These are phyloP conservation scores for Fomitopsis pinicola DNA, from an alignment of 1,284 basidiomycete genomes.

Conservation along the genomic window DNA sequence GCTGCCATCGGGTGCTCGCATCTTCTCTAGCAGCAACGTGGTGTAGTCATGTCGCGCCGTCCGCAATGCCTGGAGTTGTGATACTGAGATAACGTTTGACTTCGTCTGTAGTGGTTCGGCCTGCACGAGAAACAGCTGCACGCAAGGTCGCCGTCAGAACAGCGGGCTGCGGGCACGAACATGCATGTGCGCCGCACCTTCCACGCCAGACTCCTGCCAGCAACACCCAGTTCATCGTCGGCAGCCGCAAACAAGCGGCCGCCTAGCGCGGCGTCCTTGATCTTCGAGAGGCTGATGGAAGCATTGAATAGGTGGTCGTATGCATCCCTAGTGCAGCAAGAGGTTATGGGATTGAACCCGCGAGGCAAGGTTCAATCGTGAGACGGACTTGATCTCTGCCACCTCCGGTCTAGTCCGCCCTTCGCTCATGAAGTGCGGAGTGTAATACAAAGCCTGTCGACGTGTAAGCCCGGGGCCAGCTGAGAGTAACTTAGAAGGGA, in stretches of 20 bases:
- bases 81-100: constrained; percentile 37
- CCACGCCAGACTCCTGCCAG: constrained; percentile 74
- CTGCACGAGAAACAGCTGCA: constrained; percentile 56
- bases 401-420: constrained; percentile 17
- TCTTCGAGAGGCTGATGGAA: constrained; percentile 50
- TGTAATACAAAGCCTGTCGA: not conserved
- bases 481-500: not conserved
- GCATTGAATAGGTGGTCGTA: constrained; percentile 61
- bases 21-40: constrained; percentile 51
- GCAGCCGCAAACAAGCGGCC: constrained; percentile 49
- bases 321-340: constrained; percentile 41
- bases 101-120: constrained; percentile 53
- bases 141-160: constrained; percentile 7
- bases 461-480: not conserved
- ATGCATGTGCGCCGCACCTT: constrained; percentile 45
- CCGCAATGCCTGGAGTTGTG: constrained; percentile 43
- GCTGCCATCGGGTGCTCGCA: constrained; percentile 76
- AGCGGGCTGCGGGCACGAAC: not conserved
- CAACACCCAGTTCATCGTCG: constrained; percentile 38
- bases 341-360: constrained; percentile 21
- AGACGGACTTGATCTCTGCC: constrained; percentile 27
- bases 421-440: constrained; percentile 13
- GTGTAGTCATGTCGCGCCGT: constrained; percentile 48
- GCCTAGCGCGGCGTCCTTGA: constrained; percentile 59
- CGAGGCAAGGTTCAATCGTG: constrained; percentile 20